phyloP scores from a whole-genome alignment of 495 filamentous ascomycete genomes.

The Aspergillus avenaceus region DNA sequence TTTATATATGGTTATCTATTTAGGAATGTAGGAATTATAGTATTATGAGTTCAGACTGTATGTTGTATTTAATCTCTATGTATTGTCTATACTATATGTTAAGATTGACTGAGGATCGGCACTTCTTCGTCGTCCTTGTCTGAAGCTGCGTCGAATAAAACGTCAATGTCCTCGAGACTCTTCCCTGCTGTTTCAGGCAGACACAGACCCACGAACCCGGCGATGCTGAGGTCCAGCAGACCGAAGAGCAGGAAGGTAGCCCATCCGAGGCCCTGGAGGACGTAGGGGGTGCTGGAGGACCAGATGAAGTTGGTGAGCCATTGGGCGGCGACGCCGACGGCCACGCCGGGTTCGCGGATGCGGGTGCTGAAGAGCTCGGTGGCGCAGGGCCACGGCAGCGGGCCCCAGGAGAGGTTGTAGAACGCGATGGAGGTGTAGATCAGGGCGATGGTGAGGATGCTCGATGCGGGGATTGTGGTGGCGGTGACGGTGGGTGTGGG shows the following conservation, averaged over 20 bases:
- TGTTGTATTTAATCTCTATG: too few relatives aligned
- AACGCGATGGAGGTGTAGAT: conserved; percentile 48
- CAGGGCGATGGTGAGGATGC: conserved; percentile 41
- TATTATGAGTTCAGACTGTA: too few relatives aligned
- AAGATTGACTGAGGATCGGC: too few relatives aligned
- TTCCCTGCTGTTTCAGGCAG: conserved; percentile 64
- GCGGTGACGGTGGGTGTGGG: neutral
- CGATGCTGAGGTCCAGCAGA: conserved; percentile 33
- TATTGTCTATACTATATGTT: too few relatives aligned
- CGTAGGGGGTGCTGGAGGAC: conserved; percentile 49
- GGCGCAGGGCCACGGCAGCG: conserved; percentile 33
- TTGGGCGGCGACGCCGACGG: conserved; percentile 43
- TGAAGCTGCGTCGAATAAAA: conserved; percentile 47
- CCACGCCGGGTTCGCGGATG: conserved; percentile 47
- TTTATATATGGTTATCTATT: too few relatives aligned
- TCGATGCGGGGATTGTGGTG: conserved; percentile 21
- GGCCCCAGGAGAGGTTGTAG: conserved; percentile 42
- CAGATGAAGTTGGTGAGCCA: conserved; percentile 54
- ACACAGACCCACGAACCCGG: conserved; percentile 39
- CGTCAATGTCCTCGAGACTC: conserved; percentile 67
- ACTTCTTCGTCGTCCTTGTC: too few relatives aligned
- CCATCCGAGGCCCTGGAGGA: conserved; percentile 44
- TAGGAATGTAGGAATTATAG: too few relatives aligned
- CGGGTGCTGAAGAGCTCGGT: conserved; percentile 48
- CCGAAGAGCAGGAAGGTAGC: conserved; percentile 50